phyloP scores from a whole-genome alignment of 2,329 filamentous ascomycete species.

The Penicillium sp. region DNA sequence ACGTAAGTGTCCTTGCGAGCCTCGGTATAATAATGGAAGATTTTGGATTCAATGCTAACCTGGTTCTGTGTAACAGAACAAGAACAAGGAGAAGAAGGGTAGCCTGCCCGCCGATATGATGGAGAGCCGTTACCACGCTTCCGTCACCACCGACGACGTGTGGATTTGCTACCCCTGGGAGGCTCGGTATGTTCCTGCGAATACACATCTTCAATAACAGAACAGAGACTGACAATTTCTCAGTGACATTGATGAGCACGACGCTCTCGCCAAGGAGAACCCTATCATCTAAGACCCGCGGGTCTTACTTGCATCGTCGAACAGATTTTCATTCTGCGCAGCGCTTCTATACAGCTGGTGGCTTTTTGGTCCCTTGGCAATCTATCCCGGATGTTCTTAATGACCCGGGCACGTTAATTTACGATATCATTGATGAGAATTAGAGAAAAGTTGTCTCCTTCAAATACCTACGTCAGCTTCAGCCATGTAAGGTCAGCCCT shows the following conservation, averaged over 20 bases:
- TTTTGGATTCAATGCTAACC: conserved; percentile 3
- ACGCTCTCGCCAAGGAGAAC: conserved; percentile 61
- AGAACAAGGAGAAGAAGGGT: conserved; percentile 96
- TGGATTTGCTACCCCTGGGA: conserved; percentile 99
- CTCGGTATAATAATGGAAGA: too few relatives aligned
- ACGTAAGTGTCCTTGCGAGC: conserved; percentile 58
- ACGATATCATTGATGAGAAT: conserved; percentile 25
- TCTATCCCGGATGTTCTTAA: conserved; percentile 7
- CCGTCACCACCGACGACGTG: conserved; percentile 83
- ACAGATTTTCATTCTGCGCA: conserved; percentile 17
- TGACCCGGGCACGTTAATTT: conserved; percentile 19
- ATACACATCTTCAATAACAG: not conserved
- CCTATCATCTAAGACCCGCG: conserved; percentile 29
- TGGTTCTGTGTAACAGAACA: conserved; percentile 64
- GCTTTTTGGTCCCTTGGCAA: conserved; percentile 7
- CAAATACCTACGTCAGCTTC: not conserved
- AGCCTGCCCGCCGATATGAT: conserved; percentile 76
- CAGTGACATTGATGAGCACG: conserved; percentile 88
- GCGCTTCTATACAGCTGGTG: conserved; percentile 15
- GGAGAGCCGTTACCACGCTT: conserved; percentile 74
- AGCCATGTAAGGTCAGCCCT: not conserved
- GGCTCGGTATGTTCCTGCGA: conserved; percentile 59
- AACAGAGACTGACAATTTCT: conserved; percentile 22
- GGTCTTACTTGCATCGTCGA: conserved; percentile 14
- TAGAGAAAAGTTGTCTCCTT: conserved; percentile 16